Evolutionary conservation across 495 filamentous ascomycete species (phyloP), one percentile per base, ranked within the genome.

Genomic region (Talaromyces stipitatus): DNA sequence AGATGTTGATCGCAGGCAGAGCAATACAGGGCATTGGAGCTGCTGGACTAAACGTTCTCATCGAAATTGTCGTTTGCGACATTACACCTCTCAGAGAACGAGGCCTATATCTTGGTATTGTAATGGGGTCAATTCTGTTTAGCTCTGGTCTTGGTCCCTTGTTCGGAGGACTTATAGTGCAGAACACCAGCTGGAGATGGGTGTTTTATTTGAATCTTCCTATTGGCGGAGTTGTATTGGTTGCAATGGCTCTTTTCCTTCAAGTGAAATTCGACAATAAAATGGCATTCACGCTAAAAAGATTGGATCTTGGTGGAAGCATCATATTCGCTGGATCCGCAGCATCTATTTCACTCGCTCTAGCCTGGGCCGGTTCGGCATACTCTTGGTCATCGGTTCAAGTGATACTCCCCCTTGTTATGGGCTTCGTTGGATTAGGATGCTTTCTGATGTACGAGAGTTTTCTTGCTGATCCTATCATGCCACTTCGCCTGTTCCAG

Each of bases 241-340:
- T 36, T 20, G 47, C 57, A 0, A 50, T 63, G 10, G 30, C 62
- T 46, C n/a, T 47, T 14, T 64, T 64, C 30, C 54, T 66, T 11
- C 59, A 43, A 16, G 54, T 64, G 22, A 53, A 47, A 47, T 47
- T 20, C 43, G 23, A 47, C 20, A 47, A 47, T 7, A 20, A 47
- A 26, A 47, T 26, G 43, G 24, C 43, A 11, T 12, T 47, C 14
- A 26, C 12, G 4, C 43, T 47, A n/a, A 43, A 50, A 12, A 57
- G 60, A 22, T 64, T 82, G 12, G 81, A 85, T 62, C 81, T 77
- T 74, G n/a, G 76, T 23, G 81, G 82, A 0, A 63, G 66, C 22
- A 50, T 72, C 3, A 8, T 81, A 16, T 82, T 85, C 61, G 66
- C 80, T 11, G 71, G 64, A 18, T 65, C 70, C 0, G 63, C 65